Conservation (phyloP, 768 basidiomycete genomes). For the Auriscalpium vulgare region DNA sequence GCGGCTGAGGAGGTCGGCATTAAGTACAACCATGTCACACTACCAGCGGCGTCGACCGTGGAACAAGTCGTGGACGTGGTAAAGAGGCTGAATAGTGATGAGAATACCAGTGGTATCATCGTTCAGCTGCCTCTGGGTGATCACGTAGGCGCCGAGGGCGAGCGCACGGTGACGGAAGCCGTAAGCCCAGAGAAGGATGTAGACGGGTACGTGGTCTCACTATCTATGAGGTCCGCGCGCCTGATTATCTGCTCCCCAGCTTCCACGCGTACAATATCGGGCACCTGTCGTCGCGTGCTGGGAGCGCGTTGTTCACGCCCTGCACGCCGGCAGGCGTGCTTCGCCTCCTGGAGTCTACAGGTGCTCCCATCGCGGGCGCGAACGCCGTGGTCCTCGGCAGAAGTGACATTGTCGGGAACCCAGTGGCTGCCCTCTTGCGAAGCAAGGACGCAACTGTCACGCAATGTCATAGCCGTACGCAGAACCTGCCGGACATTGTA, state of each 20-base stretch:
- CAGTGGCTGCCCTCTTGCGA: conserved; percentile 85
- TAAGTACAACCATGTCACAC: conserved; percentile 68
- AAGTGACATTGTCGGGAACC: conserved; percentile 96
- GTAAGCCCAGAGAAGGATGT: conserved; percentile 93
- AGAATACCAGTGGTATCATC: conserved; percentile 77
- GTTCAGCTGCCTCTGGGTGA: conserved; percentile 92
- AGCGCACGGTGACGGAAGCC: conserved; percentile 89
- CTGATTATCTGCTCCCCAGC: conserved; percentile 29
- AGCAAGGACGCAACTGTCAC: conserved; percentile 93
- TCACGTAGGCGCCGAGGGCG: conserved; percentile 73
- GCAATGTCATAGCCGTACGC: conserved; percentile 91
- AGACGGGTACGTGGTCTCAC: conserved; percentile 61
- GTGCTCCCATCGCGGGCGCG: conserved; percentile 65
- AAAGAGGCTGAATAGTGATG: conserved; percentile 75
- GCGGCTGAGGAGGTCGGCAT: conserved; percentile 94
- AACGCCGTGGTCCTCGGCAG: conserved; percentile 91
- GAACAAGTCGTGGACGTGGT: conserved; percentile 74
- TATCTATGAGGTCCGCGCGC: not conserved
- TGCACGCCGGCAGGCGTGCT: conserved; percentile 96
- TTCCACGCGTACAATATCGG: conserved; percentile 99
- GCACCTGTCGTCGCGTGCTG: conserved; percentile 83
- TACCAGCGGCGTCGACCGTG: conserved; percentile 62
- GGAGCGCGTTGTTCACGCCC: conserved; percentile 83
- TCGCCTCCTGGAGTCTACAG: conserved; percentile 83
- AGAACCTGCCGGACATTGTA: conserved; percentile 73